Base-by-base conservation (phyloP, 2,329 filamentous ascomycete species). In the Rutstroemia sp. region DNA sequence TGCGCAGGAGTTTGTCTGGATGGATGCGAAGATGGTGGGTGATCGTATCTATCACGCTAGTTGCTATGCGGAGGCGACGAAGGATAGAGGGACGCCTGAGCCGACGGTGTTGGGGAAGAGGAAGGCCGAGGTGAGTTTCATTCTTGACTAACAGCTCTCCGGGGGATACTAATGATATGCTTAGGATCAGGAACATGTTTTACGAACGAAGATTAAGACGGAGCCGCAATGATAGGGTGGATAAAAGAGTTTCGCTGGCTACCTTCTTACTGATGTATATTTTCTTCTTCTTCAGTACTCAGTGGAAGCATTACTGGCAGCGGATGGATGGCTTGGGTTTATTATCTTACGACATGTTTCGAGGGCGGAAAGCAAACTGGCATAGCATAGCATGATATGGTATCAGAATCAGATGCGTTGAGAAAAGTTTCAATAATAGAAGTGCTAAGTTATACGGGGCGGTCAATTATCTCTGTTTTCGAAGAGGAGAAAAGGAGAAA, bases 1-100 rank as follows among this genome's bases (percentile, higher is more conserved):
- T 60, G 88, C 88, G 17, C 91, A 97, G 71, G 92, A 99, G 67
- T 97, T 92, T 81, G 92, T 99, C 42, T 97, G 94, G 89, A 86
- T 90, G 71, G 92, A 99, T 71, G 89, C 92, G 0, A 78, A 88
- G 51, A 81, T 86, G 61, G 82, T 95, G 30, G 88, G 88, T 38
- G 83, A 80, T 56, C 84, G 89, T 60, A 87, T 94, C 16, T 97
- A 90, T 66, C 94, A 99, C 71, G 90, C 87, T 10, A 95, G 85
- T 54, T 99, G 94, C 70, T 89, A 92, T 69, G 82, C 83, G 17
- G 92, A 96, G 73, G 87, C 89, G 34, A 87, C 81, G 38, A 86
- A 83, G 67, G 84, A 87, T 62, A 65, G 78, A 68, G 67, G 76
- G 61, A 86, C 82, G 5, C 84, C 84, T 1, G 85, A 87, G 67